phyloP scores from a whole-genome alignment of 495 filamentous ascomycete species.

The Aspergillus mulundensis region DNA sequence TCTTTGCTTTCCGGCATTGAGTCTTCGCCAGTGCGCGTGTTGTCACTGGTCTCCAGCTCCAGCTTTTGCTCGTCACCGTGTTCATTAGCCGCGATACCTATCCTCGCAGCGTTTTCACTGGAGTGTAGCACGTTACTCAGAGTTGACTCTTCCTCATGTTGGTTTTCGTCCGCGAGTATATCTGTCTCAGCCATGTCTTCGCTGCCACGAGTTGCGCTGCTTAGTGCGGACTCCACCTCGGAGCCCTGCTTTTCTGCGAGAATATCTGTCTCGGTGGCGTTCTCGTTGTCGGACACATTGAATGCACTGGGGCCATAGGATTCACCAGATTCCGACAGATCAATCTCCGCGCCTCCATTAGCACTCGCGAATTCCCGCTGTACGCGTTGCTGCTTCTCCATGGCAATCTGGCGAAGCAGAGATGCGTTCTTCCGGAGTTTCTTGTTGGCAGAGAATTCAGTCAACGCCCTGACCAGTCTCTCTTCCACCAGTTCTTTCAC shows the following conservation, averaged over 20 bases:
- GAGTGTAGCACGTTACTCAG: too few species aligned
- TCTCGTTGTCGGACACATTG: not conserved
- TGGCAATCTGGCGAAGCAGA: slow-evolving; percentile 37
- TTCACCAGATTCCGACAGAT: slow-evolving; percentile 9
- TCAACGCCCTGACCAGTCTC: slow-evolving; percentile 65
- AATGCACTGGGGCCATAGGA: not conserved
- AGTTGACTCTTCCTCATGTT: too few species aligned
- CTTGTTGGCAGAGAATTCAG: slow-evolving; percentile 50
- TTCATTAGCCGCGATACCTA: too few species aligned
- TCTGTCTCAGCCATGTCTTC: not conserved
- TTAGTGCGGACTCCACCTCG: not conserved
- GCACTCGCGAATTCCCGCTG: slow-evolving; percentile 24
- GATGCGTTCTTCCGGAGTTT: slow-evolving; percentile 42
- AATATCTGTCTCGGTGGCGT: not conserved
- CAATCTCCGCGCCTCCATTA: slow-evolving; percentile 8
- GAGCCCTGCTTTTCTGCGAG: not conserved
- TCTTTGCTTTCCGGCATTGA: too few species aligned
- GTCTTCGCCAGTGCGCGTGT: too few species aligned
- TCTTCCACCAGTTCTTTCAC: slow-evolving; percentile 75
- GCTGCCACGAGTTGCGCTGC: too few species aligned
- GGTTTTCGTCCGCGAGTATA: not conserved
- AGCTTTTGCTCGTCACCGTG: not conserved
- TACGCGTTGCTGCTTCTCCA: slow-evolving; percentile 36
- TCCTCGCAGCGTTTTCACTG: too few species aligned
- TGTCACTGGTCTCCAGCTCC: not conserved